Evolutionary conservation across 2,329 filamentous ascomycete species (phyloP).

Genomic region (Fusarium incarnatum): DNA sequence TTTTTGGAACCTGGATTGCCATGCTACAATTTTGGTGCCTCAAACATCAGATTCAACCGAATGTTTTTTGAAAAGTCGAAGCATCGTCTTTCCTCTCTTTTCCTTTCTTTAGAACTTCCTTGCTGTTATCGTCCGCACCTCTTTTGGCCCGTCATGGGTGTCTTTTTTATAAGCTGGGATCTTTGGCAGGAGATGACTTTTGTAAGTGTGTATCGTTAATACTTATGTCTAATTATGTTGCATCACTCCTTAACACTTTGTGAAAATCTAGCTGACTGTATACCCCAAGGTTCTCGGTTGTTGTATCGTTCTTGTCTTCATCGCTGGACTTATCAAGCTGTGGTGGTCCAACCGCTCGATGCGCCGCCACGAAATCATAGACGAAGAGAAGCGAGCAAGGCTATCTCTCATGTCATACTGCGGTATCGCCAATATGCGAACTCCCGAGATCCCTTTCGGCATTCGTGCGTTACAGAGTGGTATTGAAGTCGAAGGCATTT

Average conservation of each 20-base stretch:
- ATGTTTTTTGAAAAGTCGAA: conserved; percentile 27
- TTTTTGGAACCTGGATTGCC: conserved; percentile 39
- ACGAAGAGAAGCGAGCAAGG: conserved; percentile 72
- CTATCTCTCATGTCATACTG: conserved; percentile 66
- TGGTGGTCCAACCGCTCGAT: conserved; percentile 68
- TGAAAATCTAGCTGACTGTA: conserved; percentile 1
- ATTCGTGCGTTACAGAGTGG: conserved; percentile 86
- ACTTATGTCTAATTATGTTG: not conserved
- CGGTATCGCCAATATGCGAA: conserved; percentile 56
- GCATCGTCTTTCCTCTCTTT: conserved; percentile 6
- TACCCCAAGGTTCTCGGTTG: conserved; percentile 73
- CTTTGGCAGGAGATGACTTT: conserved; percentile 93
- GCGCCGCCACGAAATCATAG: conserved; percentile 70
- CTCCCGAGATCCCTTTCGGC: conserved; percentile 82
- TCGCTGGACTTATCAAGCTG: conserved; percentile 75
- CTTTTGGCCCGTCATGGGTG: conserved; percentile 45
- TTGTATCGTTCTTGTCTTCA: conserved; percentile 77
- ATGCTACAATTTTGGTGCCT: conserved; percentile 36
- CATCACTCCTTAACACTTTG: not conserved
- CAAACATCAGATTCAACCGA: conserved; percentile 10
- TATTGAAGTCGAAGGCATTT: conserved; percentile 86
- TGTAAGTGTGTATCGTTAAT: conserved; percentile 65
- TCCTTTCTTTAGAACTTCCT: not conserved
- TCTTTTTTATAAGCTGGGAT: conserved; percentile 77
- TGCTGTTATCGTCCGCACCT: conserved; percentile 1